Percentiles rank a stretch among this genome's conserved stretches.
Evolutionary conservation across 2,329 filamentous ascomycete species (phyloP).

Genomic region (Mycosphaerella sp.): DNA sequence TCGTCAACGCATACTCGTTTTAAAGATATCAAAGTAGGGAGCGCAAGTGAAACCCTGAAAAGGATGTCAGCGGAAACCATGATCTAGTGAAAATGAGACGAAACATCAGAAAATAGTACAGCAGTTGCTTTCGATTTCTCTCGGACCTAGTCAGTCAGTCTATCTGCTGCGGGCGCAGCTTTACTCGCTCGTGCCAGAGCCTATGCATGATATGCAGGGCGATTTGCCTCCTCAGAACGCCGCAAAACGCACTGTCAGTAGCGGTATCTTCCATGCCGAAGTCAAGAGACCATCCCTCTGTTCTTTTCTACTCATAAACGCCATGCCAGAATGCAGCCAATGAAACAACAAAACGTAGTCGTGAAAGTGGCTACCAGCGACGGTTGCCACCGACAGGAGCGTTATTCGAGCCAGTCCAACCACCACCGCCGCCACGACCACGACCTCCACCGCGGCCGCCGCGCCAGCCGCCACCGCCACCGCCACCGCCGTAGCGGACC

Average conservation of each 20-base stretch:
- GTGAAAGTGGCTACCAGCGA: constrained; percentile 45
- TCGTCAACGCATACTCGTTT: no score
- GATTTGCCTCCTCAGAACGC: constrained; percentile 1
- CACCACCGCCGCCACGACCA: constrained; percentile 42
- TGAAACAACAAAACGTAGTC: constrained; percentile 1
- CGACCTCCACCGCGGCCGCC: constrained; percentile 46
- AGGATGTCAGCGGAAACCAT: neutral
- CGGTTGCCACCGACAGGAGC: constrained; percentile 52
- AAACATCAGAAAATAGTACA: neutral
- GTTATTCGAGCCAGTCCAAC: constrained; percentile 52
- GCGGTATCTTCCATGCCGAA: constrained; percentile 11
- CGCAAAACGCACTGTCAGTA: constrained; percentile 8
- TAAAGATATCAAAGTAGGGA: no score
- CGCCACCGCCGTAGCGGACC: constrained; percentile 83
- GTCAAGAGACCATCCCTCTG: constrained; percentile 8
- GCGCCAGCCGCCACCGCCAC: constrained; percentile 58
- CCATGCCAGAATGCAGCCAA: constrained; percentile 19
- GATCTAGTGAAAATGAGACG: neutral
- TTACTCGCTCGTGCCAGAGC: constrained; percentile 8
- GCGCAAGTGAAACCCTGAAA: neutral
- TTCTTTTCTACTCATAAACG: constrained; percentile 18
- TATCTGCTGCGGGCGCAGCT: constrained; percentile 8
- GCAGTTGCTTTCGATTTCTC: constrained; percentile 1
- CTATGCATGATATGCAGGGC: constrained; percentile 7
- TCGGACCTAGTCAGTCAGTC: constrained; percentile 1